These are phyloP conservation scores for Uronychia binucleata DNA, from an alignment of 73 alveolate species.

Conservation along the genomic window DNA sequence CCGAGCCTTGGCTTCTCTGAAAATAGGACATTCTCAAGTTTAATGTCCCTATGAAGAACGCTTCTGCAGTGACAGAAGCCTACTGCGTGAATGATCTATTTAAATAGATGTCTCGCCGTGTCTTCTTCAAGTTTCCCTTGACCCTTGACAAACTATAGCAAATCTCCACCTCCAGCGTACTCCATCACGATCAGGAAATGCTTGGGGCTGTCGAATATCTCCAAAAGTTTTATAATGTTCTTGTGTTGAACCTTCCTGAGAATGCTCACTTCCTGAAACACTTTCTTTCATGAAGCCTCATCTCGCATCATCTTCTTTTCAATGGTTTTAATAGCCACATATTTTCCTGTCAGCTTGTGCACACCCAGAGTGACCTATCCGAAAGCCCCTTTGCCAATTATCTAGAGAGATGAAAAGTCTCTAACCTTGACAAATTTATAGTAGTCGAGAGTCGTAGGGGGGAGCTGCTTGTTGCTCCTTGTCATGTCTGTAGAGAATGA, in stretches of 20 bases:
- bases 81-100: conserved; percentile 62
- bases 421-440: conserved; percentile 26
- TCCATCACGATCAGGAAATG: conserved; percentile 65
- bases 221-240: conserved; percentile 62
- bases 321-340: conserved; percentile 95
- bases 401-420: neutral
- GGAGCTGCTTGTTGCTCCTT: conserved; percentile 32
- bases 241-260: conserved; percentile 76
- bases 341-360: conserved; percentile 93
- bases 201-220: conserved; percentile 55
- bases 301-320: conserved; percentile 87
- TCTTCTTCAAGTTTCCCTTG: conserved; percentile 59
- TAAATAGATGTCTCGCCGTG: conserved; percentile 62
- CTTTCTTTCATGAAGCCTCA: conserved; percentile 90
- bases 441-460: conserved; percentile 59
- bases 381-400: conserved; percentile 97
- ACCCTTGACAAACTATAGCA: conserved; percentile 38
- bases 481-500: conserved; percentile 2
- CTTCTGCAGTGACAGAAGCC: conserved; percentile 69
- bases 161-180: conserved; percentile 74
- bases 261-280: conserved; percentile 81
- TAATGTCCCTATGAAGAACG: conserved; percentile 80
- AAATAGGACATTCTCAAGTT: conserved; percentile 74
- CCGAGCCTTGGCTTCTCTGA: conserved; percentile 57
- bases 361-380: conserved; percentile 95